phyloP scores from a whole-genome alignment of 139 green algal species.

The Ostreobium quekettii region DNA sequence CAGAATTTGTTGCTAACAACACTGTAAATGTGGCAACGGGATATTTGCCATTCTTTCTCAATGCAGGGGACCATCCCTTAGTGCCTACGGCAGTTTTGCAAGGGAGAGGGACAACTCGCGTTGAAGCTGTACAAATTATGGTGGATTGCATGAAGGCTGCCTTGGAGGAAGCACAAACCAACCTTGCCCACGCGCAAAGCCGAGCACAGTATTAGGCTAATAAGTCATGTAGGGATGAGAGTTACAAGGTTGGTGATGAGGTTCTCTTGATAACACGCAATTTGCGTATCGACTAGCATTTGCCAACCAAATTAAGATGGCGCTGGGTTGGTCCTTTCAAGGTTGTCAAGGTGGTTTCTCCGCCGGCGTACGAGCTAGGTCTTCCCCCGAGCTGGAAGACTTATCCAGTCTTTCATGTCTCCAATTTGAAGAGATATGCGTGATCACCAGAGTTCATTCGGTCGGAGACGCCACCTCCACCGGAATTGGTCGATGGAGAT shows the following conservation, averaged over 20 bases:
- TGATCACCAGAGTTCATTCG: neutral
- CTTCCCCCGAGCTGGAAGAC: slow-evolving; percentile 1
- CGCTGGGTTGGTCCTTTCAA: slow-evolving; percentile 13
- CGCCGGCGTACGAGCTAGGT: neutral
- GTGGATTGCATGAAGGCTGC: neutral
- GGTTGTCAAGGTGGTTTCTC: slow-evolving; percentile 2
- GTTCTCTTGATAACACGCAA: slow-evolving; percentile 20
- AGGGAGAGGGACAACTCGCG: neutral
- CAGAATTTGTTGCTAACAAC: slow-evolving; percentile 36
- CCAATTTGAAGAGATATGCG: slow-evolving; percentile 10
- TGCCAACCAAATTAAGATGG: slow-evolving; percentile 4
- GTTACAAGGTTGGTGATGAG: slow-evolving; percentile 19
- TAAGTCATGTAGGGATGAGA: neutral
- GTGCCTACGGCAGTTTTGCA: neutral
- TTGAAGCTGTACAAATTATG: neutral
- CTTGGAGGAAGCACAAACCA: slow-evolving; percentile 5
- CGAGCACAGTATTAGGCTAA: slow-evolving; percentile 17
- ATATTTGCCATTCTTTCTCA: slow-evolving; percentile 26
- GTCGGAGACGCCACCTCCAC: neutral
- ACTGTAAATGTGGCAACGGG: neutral
- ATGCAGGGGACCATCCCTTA: slow-evolving; percentile 25
- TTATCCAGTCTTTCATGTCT: slow-evolving; percentile 16
- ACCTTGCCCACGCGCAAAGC: slow-evolving; percentile 17
- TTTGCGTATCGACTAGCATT: neutral
- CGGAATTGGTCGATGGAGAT: neutral